Evolutionary conservation across 2,329 filamentous ascomycete genomes (phyloP).

Genomic region (Claviceps sp.): DNA sequence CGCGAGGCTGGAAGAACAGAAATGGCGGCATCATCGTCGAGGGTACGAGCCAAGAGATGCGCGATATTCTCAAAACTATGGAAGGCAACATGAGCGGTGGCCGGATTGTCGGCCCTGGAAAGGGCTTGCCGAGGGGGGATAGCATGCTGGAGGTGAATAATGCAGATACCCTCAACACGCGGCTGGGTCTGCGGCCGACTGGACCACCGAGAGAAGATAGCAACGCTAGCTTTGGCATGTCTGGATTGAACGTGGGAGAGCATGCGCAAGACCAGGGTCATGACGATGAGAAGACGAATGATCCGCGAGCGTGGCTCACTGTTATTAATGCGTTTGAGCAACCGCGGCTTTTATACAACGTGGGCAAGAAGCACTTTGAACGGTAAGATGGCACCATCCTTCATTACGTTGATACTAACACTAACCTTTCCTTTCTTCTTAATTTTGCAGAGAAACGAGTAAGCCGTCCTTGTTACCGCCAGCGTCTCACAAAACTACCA

Average conservation of each 20-base stretch:
- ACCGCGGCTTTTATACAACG: constrained; percentile 64
- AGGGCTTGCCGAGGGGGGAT: constrained; percentile 41
- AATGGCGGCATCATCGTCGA: constrained; percentile 88
- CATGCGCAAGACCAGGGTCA: constrained; percentile 31
- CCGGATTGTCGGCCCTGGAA: constrained; percentile 40
- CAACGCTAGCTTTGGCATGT: constrained; percentile 52
- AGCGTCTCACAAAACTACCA: constrained; percentile 65
- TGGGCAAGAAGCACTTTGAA: constrained; percentile 82
- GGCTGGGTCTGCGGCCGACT: constrained; percentile 37
- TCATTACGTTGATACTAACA: background rate
- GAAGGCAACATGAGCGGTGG: constrained; percentile 88
- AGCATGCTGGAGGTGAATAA: constrained; percentile 49
- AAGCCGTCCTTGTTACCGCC: constrained; percentile 62
- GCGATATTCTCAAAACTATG: constrained; percentile 68
- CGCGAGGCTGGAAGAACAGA: constrained; percentile 80
- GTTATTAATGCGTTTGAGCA: constrained; percentile 76
- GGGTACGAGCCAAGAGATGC: constrained; percentile 61
- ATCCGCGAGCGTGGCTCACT: constrained; percentile 73
- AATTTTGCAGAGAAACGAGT: constrained; percentile 35
- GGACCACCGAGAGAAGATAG: constrained; percentile 43
- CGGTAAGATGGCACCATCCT: constrained; percentile 29
- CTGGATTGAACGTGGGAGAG: constrained; percentile 36
- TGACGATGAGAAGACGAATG: constrained; percentile 39
- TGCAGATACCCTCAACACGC: constrained; percentile 38
- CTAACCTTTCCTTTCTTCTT: background rate